Evolutionary conservation across 345 rosid genomes (phyloP).

Genomic region (Viola odorata): DNA sequence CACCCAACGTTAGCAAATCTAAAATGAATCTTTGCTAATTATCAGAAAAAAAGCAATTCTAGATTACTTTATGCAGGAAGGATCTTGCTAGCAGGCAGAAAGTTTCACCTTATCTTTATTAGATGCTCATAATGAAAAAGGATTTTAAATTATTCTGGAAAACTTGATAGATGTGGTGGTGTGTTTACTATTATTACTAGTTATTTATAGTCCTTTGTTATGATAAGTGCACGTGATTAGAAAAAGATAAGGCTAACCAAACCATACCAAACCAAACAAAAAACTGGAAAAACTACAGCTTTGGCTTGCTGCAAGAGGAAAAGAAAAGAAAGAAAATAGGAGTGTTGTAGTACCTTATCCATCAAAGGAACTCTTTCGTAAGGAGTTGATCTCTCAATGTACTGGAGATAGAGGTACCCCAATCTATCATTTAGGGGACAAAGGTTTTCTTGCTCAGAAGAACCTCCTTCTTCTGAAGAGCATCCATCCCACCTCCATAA

Average conservation of each 20-base stretch:
- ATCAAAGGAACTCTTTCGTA: slow-evolving; percentile 91
- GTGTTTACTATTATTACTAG: too few species aligned
- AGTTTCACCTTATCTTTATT: too few species aligned
- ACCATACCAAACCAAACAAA: not conserved
- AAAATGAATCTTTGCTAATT: too few species aligned
- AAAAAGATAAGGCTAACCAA: not conserved
- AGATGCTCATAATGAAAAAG: too few species aligned
- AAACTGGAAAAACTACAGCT: slow-evolving; percentile 3
- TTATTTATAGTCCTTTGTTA: too few species aligned
- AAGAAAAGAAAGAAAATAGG: not conserved
- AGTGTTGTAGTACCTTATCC: slow-evolving; percentile 88
- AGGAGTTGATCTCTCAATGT: slow-evolving; percentile 91
- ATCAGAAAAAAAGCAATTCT: too few species aligned
- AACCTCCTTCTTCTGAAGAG: slow-evolving; percentile 88
- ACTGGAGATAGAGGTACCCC: slow-evolving; percentile 70
- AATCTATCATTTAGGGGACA: slow-evolving; percentile 65
- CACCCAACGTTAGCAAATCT: too few species aligned
- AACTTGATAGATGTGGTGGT: too few species aligned
- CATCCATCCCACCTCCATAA: slow-evolving; percentile 68
- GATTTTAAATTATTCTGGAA: too few species aligned
- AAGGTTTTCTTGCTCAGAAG: slow-evolving; percentile 52
- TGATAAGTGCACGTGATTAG: not conserved
- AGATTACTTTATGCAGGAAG: too few species aligned
- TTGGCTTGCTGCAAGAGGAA: not conserved
- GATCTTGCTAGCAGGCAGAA: too few species aligned